These are phyloP conservation scores for Arxiozyma slooffiae DNA, from an alignment of 1,139 yeast species.

Conservation along the genomic window DNA sequence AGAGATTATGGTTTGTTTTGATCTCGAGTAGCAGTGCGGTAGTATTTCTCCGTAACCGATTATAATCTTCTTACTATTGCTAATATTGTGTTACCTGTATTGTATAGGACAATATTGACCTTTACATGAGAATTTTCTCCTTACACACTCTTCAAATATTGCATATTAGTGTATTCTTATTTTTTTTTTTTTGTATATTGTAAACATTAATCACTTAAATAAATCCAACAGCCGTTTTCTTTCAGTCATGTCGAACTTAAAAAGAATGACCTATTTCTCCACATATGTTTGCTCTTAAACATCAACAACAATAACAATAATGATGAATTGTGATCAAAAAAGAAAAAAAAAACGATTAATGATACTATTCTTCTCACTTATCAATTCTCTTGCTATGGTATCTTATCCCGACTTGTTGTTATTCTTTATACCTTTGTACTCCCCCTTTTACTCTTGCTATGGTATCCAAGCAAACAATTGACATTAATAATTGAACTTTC, in stretches of 20 bases:
- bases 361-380: too few relatives aligned
- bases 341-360: too few relatives aligned
- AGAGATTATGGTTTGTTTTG: not conserved
- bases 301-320: not conserved
- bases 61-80: not conserved
- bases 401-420: too few relatives aligned
- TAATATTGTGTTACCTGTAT: not conserved
- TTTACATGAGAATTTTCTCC: not conserved
- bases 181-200: not conserved
- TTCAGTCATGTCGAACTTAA: not conserved
- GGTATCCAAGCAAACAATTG: too few relatives aligned
- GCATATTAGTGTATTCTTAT: not conserved
- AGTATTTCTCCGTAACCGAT: not conserved
- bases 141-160: not conserved
- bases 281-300: not conserved
- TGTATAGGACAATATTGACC: too few relatives aligned
- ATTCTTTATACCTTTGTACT: too few relatives aligned
- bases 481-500: too few relatives aligned
- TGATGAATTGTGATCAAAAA: not conserved
- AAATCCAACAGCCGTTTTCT: not conserved
- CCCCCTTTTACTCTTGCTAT: too few relatives aligned
- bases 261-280: not conserved
- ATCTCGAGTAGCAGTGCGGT: not conserved
- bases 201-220: not conserved
- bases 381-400: too few relatives aligned